phyloP scores from a whole-genome alignment of 2,329 filamentous ascomycete species.

The Colletotrichum acutatum region DNA sequence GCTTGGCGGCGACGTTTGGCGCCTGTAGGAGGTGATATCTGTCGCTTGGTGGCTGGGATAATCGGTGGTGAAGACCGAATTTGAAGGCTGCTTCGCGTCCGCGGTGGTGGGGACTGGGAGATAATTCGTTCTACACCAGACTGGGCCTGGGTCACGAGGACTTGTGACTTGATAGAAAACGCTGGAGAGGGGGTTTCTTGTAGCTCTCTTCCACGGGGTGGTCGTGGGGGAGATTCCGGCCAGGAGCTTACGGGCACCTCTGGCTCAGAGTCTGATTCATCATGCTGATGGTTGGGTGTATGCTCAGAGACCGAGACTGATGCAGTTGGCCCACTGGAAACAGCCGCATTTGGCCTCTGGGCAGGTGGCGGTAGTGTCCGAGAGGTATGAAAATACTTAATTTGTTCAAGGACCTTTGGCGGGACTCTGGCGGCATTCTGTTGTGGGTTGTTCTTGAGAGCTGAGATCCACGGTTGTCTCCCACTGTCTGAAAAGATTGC shows the following conservation, averaged over 20 bases:
- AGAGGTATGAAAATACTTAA: conserved; percentile 39
- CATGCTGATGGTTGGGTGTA: not conserved
- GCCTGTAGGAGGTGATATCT: not conserved
- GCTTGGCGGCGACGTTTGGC: conserved; percentile 23
- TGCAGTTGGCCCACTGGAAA: not conserved
- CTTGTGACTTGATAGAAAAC: conserved; percentile 28
- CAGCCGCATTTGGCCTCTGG: conserved; percentile 16
- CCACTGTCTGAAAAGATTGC: conserved; percentile 44
- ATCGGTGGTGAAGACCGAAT: conserved; percentile 13
- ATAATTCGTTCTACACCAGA: not conserved
- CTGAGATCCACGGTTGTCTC: conserved; percentile 49
- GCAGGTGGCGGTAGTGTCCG: conserved; percentile 30
- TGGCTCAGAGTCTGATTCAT: not conserved
- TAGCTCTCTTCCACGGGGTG: not conserved
- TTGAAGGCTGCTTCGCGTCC: conserved; percentile 25
- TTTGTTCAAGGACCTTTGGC: conserved; percentile 45
- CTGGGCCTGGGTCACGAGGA: conserved; percentile 11
- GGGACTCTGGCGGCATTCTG: conserved; percentile 48
- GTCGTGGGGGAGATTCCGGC: conserved; percentile 36
- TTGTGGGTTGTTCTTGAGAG: conserved; percentile 37
- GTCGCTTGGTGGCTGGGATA: not conserved
- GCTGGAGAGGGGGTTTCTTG: not conserved
- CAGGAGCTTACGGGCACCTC: conserved; percentile 36
- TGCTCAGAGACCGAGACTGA: not conserved
- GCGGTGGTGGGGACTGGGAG: conserved; percentile 31